Percentiles rank a stretch among this genome's conserved stretches.
phyloP scores from a whole-genome alignment of 805 yeast genomes.

The Lipomyces yamanashiensis region DNA sequence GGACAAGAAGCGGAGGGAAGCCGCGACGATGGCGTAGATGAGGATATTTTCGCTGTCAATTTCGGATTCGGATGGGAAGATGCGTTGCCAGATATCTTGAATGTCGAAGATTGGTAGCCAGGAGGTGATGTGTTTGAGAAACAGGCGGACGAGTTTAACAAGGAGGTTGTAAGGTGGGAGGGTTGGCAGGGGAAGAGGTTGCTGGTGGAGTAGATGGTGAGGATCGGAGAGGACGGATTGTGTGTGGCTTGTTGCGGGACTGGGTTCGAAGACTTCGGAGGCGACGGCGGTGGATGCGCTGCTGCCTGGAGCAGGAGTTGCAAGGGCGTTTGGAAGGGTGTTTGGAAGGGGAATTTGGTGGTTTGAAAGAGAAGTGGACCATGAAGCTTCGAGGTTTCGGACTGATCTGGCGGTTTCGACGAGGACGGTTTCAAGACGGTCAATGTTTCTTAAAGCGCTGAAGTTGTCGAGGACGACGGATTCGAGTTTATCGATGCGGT shows the following conservation, averaged over 20 bases:
- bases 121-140: slow-evolving; percentile 79
- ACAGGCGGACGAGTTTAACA: slow-evolving; percentile 61
- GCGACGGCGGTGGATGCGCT: background rate
- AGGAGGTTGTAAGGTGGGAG: slow-evolving; percentile 29
- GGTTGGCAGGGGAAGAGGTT: background rate
- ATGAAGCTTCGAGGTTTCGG: background rate
- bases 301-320: background rate
- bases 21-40: slow-evolving; percentile 37
- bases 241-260: background rate
- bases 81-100: slow-evolving; percentile 17
- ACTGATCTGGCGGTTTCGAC: background rate
- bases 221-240: background rate
- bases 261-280: background rate
- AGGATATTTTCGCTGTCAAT: slow-evolving; percentile 21
- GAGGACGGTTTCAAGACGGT: slow-evolving; percentile 1
- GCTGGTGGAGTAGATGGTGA: background rate
- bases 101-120: slow-evolving; percentile 76
- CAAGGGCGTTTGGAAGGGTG: background rate
- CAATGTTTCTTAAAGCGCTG: slow-evolving; percentile 2
- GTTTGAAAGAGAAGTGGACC: background rate
- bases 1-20: slow-evolving; percentile 36
- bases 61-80: background rate
- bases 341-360: too few species aligned
- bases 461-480: slow-evolving; percentile 12
- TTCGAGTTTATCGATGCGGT: slow-evolving; percentile 34